A percentile compares a stretch with the other conserved stretches of the same genome.
Conservation (phyloP, 768 basidiomycete species). For the Psilocybe cyanescens region DNA sequence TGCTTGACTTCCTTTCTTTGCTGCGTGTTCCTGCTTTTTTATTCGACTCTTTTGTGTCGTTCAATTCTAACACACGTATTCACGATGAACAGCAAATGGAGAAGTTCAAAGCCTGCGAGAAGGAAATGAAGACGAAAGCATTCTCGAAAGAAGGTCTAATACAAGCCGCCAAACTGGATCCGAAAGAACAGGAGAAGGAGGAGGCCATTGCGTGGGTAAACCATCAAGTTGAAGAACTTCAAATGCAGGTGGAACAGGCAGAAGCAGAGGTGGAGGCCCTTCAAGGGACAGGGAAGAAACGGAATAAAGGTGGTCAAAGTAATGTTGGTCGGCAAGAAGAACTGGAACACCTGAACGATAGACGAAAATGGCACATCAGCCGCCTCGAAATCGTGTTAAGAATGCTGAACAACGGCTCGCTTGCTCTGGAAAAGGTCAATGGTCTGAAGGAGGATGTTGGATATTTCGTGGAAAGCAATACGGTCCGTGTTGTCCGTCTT, state of each 20-base stretch:
- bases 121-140: constrained; percentile 99
- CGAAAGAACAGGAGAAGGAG: constrained; percentile 95
- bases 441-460: constrained; percentile 91
- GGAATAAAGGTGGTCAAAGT: constrained; percentile 70
- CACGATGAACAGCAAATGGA: constrained; percentile 92
- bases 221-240: constrained; percentile 86
- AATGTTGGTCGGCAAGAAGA: constrained; percentile 77
- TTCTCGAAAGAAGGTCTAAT: constrained; percentile 99
- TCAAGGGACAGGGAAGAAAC: constrained; percentile 83
- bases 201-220: constrained; percentile 90
- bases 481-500: constrained; percentile 53
- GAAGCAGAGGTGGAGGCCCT: constrained; percentile 94
- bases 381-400: constrained; percentile 93
- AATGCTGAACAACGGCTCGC: constrained; percentile 90
- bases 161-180: constrained; percentile 92
- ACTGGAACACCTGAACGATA: constrained; percentile 88
- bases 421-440: constrained; percentile 80
- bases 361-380: constrained; percentile 93
- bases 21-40: constrained; percentile 26
- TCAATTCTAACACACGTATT: constrained; percentile 22
- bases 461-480: constrained; percentile 96
- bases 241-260: constrained; percentile 89
- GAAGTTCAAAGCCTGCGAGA: constrained; percentile 99
- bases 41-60: constrained; percentile 29
- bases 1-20: constrained; percentile 20